Percentiles rank a stretch among this genome's conserved stretches.
Evolutionary conservation across 2,329 filamentous ascomycete species (phyloP).

Genomic region (Nothopassalora personata): DNA sequence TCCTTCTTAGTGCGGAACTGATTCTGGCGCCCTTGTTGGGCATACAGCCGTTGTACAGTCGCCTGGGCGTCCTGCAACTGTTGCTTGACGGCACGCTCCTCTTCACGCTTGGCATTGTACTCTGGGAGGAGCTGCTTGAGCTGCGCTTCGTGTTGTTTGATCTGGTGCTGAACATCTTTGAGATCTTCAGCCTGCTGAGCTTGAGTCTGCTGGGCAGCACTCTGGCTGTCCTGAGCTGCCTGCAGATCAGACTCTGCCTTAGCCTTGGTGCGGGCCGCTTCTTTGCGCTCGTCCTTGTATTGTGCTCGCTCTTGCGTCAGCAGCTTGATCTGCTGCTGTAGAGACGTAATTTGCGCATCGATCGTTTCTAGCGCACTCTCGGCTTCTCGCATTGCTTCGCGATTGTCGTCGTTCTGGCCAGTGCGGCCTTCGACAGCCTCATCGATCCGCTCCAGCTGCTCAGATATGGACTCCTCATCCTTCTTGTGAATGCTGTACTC

Average conservation of each 20-base stretch:
- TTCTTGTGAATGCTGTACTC: conserved; percentile 93
- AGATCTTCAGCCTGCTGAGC: conserved; percentile 67
- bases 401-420: conserved; percentile 43
- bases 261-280: conserved; percentile 71
- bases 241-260: conserved; percentile 83
- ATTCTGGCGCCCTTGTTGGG: conserved; percentile 83
- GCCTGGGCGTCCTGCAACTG: conserved; percentile 73
- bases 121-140: conserved; percentile 69
- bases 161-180: conserved; percentile 65
- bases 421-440: conserved; percentile 74
- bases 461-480: conserved; percentile 74
- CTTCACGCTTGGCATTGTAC: conserved; percentile 65
- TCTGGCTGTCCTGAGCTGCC: conserved; percentile 74
- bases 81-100: conserved; percentile 65
- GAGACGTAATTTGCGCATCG: conserved; percentile 70
- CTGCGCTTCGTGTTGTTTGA: conserved; percentile 70
- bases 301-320: conserved; percentile 79
- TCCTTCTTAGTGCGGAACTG: conserved; percentile 85
- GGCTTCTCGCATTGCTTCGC: conserved; percentile 61
- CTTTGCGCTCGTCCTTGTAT: conserved; percentile 82
- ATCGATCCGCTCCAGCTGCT: conserved; percentile 76
- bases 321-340: conserved; percentile 78
- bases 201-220: conserved; percentile 67
- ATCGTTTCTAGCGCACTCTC: conserved; percentile 72
- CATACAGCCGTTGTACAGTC: conserved; percentile 71